Conservation (phyloP, 2,329 filamentous ascomycete species). For the Pestalotiopsis fici region DNA sequence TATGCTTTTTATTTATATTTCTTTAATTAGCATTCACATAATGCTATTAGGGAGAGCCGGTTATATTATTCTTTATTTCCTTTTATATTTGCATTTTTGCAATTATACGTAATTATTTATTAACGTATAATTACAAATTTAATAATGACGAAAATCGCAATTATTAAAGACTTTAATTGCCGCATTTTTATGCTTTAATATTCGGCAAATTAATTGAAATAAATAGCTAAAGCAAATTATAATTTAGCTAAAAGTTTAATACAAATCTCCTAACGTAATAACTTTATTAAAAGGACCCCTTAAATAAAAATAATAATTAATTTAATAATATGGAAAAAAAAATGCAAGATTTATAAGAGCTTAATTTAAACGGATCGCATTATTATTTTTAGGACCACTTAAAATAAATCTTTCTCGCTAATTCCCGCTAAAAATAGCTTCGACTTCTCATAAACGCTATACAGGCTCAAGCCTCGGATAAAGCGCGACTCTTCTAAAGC, state of each 20-base stretch:
- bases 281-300: background rate
- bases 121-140: background rate
- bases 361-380: background rate
- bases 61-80: too few relatives aligned
- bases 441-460: background rate
- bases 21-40: background rate
- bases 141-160: background rate
- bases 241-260: background rate
- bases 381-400: background rate
- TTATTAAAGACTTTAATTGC: background rate
- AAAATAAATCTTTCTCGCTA: background rate
- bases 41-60: too few relatives aligned
- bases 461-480: slow-evolving; percentile 26
- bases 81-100: background rate
- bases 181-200: background rate
- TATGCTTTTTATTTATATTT: background rate
- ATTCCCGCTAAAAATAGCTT: background rate
- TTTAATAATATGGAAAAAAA: background rate
- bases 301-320: background rate
- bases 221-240: background rate
- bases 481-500: slow-evolving; percentile 50
- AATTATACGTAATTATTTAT: background rate
- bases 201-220: background rate
- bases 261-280: background rate
- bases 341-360: background rate